phyloP scores from a whole-genome alignment of 108 stramenopile species.

The Nitzschia palea region DNA sequence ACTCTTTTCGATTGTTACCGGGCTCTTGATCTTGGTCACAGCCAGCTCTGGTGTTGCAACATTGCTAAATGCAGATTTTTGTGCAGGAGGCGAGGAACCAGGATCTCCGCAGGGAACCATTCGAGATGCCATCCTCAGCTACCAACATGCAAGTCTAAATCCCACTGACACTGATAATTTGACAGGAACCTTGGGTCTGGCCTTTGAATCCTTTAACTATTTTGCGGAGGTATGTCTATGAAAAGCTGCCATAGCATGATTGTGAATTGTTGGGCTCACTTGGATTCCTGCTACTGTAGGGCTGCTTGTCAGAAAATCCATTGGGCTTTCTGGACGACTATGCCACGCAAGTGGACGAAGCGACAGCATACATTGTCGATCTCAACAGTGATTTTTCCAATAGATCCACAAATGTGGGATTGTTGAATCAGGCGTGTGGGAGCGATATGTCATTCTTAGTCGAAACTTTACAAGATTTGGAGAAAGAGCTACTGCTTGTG shows the following conservation, averaged over 20 bases:
- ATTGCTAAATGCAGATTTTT: constrained; percentile 54
- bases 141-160: constrained; percentile 11
- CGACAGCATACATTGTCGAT: constrained; percentile 11
- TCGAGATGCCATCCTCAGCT: constrained; percentile 27
- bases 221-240: constrained; percentile 35
- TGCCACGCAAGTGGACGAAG: constrained; percentile 11
- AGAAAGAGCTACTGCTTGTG: constrained; percentile 1
- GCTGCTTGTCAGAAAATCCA: constrained; percentile 39
- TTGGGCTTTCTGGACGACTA: constrained; percentile 24
- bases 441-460: constrained; percentile 28
- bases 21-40: constrained; percentile 7
- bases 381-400: constrained; percentile 1
- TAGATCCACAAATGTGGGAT: not conserved
- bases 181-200: constrained; percentile 6
- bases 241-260: not conserved
- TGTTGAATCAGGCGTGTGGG: constrained; percentile 14
- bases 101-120: constrained; percentile 45
- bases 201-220: constrained; percentile 32
- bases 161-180: not conserved
- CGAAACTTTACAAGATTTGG: constrained; percentile 9
- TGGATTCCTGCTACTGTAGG: constrained; percentile 14
- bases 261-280: not conserved
- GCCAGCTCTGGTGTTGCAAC: constrained; percentile 24
- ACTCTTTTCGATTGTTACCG: constrained; percentile 22
- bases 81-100: constrained; percentile 29